Conservation (phyloP, 2,329 filamentous ascomycete genomes). For the Coniochaeta prunicola region DNA sequence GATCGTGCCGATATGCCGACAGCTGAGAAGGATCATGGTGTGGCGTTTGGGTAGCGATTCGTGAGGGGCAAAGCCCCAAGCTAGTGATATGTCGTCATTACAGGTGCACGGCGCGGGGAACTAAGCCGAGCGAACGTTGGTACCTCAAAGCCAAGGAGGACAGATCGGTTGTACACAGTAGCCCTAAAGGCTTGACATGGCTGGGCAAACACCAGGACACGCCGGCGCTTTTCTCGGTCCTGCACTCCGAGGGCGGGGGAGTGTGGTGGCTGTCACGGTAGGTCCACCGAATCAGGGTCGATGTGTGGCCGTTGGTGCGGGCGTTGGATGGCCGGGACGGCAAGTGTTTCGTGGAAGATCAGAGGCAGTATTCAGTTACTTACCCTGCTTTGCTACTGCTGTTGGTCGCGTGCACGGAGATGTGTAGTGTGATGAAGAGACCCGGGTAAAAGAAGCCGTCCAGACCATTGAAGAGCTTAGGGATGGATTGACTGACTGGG, state of each 20-base stretch:
- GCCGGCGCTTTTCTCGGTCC: slow-evolving; percentile 1
- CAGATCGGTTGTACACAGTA: too few relatives aligned
- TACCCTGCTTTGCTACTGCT: neutral
- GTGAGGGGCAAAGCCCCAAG: neutral
- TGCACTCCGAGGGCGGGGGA: neutral
- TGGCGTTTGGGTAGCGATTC: too few relatives aligned
- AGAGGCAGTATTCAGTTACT: neutral
- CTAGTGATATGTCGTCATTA: neutral
- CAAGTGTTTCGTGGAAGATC: neutral
- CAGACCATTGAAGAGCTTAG: neutral
- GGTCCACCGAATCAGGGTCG: neutral
- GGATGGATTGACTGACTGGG: neutral
- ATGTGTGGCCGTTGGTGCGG: neutral
- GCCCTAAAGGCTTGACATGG: neutral
- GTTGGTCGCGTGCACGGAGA: neutral
- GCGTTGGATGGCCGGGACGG: neutral
- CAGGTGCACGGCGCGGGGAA: neutral
- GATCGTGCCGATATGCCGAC: neutral
- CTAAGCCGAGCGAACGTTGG: neutral
- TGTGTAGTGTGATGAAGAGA: neutral
- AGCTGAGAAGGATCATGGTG: neutral
- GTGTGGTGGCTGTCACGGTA: neutral
- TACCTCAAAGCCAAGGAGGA: neutral
- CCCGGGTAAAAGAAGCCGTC: neutral
- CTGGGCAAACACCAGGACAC: neutral